These are phyloP conservation scores for Thymus mandschuricus DNA, from an alignment of 257 asterid species.

Conservation along the genomic window DNA sequence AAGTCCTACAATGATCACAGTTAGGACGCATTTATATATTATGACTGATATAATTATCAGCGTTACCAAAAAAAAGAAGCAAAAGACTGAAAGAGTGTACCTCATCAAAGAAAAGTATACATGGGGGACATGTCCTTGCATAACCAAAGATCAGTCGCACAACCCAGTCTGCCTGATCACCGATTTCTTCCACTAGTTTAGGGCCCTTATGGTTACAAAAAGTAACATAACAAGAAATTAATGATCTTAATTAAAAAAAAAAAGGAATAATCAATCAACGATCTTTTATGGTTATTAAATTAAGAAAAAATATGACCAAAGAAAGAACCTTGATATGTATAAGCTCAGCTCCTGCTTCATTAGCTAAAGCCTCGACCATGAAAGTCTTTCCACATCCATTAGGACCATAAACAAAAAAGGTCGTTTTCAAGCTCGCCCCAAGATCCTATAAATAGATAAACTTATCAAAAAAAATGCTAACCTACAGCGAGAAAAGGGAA, in stretches of 20 bases:
- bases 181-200: slow-evolving; percentile 72
- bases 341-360: slow-evolving; percentile 88
- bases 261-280: too few relatives aligned
- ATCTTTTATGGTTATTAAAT: too few relatives aligned
- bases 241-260: not conserved
- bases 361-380: slow-evolving; percentile 94
- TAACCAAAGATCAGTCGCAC: slow-evolving; percentile 75
- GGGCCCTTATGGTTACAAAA: slow-evolving; percentile 60
- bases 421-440: slow-evolving; percentile 58
- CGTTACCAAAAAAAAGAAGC: not conserved
- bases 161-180: slow-evolving; percentile 86
- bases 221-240: slow-evolving; percentile 9
- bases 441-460: slow-evolving; percentile 50
- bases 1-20: not conserved
- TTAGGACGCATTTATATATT: too few relatives aligned
- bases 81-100: slow-evolving; percentile 36
- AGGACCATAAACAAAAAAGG: slow-evolving; percentile 89
- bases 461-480: slow-evolving; percentile 11
- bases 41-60: not conserved
- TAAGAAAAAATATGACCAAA: slow-evolving; percentile 15
- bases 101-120: slow-evolving; percentile 93
- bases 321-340: slow-evolving; percentile 73
- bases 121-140: slow-evolving; percentile 90
- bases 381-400: slow-evolving; percentile 96
- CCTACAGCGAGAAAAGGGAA: slow-evolving; percentile 8